Conservation (phyloP, 1,284 basidiomycete genomes). For the Melampsora larici-populina region DNA sequence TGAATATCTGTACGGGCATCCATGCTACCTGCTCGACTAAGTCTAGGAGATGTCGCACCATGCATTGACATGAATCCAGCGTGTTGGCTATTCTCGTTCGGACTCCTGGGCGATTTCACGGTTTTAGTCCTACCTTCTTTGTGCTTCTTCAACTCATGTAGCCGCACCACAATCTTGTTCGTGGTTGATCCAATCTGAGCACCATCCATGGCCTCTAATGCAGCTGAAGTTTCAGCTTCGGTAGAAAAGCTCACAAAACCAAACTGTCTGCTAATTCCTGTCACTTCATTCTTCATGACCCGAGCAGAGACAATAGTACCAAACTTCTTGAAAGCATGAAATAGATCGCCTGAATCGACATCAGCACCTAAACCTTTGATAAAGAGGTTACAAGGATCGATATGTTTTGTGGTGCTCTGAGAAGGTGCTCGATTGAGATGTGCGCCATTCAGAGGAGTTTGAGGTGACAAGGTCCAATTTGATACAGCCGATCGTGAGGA, state of each 20-base stretch:
- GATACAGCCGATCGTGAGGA: constrained; percentile 50
- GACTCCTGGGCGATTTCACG: background rate
- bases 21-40: constrained; percentile 2
- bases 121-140: constrained; percentile 60
- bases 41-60: background rate
- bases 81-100: background rate
- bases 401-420: constrained; percentile 73
- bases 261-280: constrained; percentile 78
- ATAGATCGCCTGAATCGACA: constrained; percentile 76
- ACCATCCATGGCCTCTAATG: constrained; percentile 77
- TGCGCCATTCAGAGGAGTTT: constrained; percentile 80
- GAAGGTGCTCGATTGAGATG: constrained; percentile 70
- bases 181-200: constrained; percentile 60
- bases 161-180: constrained; percentile 75
- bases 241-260: constrained; percentile 78
- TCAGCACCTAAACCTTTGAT: constrained; percentile 74
- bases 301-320: constrained; percentile 65
- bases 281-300: constrained; percentile 79
- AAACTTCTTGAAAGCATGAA: constrained; percentile 64
- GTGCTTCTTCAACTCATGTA: constrained; percentile 84
- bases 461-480: constrained; percentile 59
- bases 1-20: background rate
- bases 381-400: constrained; percentile 87
- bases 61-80: constrained; percentile 4
- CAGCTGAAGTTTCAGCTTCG: constrained; percentile 61